Evolutionary conservation across 495 filamentous ascomycete genomes (phyloP).

Genomic region (Parathielavia appendiculata): DNA sequence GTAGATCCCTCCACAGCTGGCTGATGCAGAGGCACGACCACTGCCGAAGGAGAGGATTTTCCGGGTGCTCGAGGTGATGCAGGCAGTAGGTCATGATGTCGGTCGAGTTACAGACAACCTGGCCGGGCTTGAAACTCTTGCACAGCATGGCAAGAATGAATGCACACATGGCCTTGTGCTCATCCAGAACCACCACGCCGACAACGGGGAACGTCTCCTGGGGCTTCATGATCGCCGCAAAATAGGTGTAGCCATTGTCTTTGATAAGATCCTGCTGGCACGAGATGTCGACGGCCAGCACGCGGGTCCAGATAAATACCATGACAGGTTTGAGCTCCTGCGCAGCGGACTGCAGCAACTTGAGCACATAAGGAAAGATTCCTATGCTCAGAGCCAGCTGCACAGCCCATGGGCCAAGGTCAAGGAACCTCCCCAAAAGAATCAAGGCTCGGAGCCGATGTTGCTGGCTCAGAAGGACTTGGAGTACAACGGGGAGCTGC

Average conservation of each 20-base stretch:
- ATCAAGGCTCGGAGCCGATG: constrained; percentile 91
- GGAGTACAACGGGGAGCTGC: constrained; percentile 91
- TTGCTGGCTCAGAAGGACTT: constrained; percentile 92
- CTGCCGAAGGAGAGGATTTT: constrained; percentile 85
- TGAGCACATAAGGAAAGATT: constrained; percentile 97
- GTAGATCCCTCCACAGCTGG: constrained; percentile 85
- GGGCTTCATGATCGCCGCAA: constrained; percentile 83
- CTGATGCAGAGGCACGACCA: constrained; percentile 97
- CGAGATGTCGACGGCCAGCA: constrained; percentile 89
- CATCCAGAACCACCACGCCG: constrained; percentile 76
- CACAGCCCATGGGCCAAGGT: constrained; percentile 95
- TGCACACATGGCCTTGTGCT: constrained; percentile 98
- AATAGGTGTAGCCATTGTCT: constrained; percentile 95
- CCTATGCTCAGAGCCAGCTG: constrained; percentile 94
- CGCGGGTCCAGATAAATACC: constrained; percentile 99
- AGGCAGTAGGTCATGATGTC: constrained; percentile 83
- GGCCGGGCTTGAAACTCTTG: constrained; percentile 83
- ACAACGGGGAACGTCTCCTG: constrained; percentile 73
- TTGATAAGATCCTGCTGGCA: constrained; percentile 91
- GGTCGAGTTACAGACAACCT: constrained; percentile 77
- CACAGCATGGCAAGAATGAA: constrained; percentile 97
- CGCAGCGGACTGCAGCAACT: constrained; percentile 90
- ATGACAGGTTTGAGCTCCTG: constrained; percentile 95
- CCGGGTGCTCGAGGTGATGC: constrained; percentile 69
- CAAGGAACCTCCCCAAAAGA: constrained; percentile 86